Conservation (phyloP, 1,284 basidiomycete species). For the Moesziomyces sp. region DNA sequence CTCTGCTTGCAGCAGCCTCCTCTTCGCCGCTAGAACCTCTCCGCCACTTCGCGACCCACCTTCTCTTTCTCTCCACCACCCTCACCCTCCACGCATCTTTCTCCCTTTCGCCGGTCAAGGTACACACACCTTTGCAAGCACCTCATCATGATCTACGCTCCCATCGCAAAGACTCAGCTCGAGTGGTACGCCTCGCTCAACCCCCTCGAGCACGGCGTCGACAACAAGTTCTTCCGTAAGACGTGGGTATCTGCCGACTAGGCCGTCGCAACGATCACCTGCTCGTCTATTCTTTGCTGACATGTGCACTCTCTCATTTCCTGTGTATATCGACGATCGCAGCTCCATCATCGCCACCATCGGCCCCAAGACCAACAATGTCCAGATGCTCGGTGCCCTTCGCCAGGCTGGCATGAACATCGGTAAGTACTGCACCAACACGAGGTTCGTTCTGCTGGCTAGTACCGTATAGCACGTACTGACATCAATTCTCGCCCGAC, state of each 20-base stretch:
- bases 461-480: background rate
- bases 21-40: too few species aligned
- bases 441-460: background rate
- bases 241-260: conserved; percentile 45
- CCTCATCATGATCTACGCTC: conserved; percentile 55
- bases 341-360: conserved; percentile 67
- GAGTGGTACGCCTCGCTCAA: conserved; percentile 67
- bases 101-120: conserved; percentile 9
- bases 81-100: conserved; percentile 3
- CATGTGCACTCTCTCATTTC: background rate
- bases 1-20: too few species aligned
- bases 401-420: conserved; percentile 67
- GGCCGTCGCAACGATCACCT: background rate
- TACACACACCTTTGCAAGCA: conserved; percentile 2
- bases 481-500: background rate
- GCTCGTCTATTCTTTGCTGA: background rate
- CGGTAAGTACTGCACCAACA: conserved; percentile 16
- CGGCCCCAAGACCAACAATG: conserved; percentile 66
- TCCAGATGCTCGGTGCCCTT: conserved; percentile 63
- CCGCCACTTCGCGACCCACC: too few species aligned
- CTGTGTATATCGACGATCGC: background rate
- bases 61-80: background rate
- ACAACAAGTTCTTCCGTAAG: conserved; percentile 67
- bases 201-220: conserved; percentile 64
- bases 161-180: conserved; percentile 63